A percentile compares a stretch with the other conserved stretches of the same genome.
Evolutionary conservation across 1,284 basidiomycete species (phyloP).

Genomic region (Ustilago cynodontis): DNA sequence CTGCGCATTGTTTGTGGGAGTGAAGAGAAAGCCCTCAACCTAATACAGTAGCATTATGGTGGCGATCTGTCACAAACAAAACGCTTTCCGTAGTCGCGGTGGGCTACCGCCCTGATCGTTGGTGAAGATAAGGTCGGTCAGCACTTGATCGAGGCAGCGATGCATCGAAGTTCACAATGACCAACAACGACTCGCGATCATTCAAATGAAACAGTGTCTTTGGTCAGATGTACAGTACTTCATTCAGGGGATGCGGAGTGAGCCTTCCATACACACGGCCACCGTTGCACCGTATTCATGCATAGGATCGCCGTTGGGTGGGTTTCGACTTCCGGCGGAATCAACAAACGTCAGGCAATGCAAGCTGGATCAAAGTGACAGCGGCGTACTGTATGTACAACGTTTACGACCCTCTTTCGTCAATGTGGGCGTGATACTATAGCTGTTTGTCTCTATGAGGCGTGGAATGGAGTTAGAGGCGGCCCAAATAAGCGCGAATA

Average conservation of each 20-base stretch:
- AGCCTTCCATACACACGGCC: no score
- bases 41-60: background rate
- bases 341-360: background rate
- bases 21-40: background rate
- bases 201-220: background rate
- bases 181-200: background rate
- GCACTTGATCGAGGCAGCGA: no score
- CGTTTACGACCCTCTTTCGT: no score
- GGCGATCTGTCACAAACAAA: background rate
- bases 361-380: background rate
- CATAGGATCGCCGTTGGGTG: background rate
- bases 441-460: no score
- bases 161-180: no score
- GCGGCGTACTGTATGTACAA: no score
- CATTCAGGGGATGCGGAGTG: no score
- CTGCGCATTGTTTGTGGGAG: no score
- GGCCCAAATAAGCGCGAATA: constrained; percentile 20
- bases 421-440: no score
- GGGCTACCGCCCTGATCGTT: background rate
- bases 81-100: background rate
- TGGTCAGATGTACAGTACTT: no score
- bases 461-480: no score
- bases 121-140: background rate
- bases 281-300: no score
- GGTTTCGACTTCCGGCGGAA: background rate